Evolutionary conservation across 441 rosid genomes (phyloP), one percentile per base, ranked within the genome.

Genomic region (Metrosideros polymorpha): DNA sequence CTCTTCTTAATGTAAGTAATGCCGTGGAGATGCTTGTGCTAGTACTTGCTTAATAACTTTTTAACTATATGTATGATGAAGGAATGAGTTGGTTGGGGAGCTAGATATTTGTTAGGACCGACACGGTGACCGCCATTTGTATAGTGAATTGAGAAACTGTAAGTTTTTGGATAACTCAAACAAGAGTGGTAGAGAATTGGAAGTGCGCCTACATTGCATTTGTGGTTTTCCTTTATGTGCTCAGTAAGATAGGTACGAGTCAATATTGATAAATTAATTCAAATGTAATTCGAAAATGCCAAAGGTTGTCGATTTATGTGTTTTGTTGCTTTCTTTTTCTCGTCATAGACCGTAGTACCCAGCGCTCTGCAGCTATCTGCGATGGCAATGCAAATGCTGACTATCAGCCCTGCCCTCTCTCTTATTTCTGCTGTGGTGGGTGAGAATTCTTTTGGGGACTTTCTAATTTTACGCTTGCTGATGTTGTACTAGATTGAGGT

Each of bases 301-400:
- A 17, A 71, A 10, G 17, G 47, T 10, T 39, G 15, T 6, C 0
- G 15, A 22, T 71, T 39, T 12, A 22, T 25, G 8, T 71, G 47
- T 71, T 71, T 71, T 22, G 4, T 50, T 82, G 87, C 55, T 13
- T 54, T 71, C 61, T 51, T 18, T 82, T 88, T 86, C 87, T 35
- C 53, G 24, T 86, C 86, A 71, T 92, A 96, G 99, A 95, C 98
- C 66, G 91, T 90, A 85, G 95, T 97, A 82, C 99, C 99, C 30
- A 94, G 94, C 89, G 89, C 91, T 14, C 92, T 97, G 61, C 99
- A 96, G 89, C 89, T 96, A 82, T 93, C 92, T 52, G 95, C 94
- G n/a, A 94, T 97, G 98, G 94, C 94, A 18, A 86, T 86, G 42
- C 98, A 92, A 91, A 96, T 96, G 99, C 27, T 96, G 89, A 93